Percentiles rank a stretch among this genome's conserved stretches.
phyloP scores from a whole-genome alignment of 768 basidiomycete species.

The Pluteus cervinus region DNA sequence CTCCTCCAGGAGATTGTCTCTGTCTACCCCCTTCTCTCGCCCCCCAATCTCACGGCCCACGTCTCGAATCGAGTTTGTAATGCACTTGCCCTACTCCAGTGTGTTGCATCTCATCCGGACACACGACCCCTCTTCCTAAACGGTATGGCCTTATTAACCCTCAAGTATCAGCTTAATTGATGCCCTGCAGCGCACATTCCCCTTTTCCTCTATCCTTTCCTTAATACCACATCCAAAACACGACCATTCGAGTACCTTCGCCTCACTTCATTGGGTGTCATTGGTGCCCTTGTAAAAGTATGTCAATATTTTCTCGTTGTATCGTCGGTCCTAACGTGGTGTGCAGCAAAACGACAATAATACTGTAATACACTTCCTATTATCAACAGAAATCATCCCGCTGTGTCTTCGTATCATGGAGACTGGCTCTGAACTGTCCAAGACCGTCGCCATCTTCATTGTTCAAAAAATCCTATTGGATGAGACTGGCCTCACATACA shows the following conservation, averaged over 20 bases:
- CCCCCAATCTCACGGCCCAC: slow-evolving; percentile 94
- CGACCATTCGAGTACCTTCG: slow-evolving; percentile 99
- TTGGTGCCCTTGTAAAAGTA: slow-evolving; percentile 97
- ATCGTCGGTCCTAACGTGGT: background rate
- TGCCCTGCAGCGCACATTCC: slow-evolving; percentile 87
- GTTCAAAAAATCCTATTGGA: slow-evolving; percentile 98
- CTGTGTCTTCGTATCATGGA: slow-evolving; percentile 99
- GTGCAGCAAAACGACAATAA: slow-evolving; percentile 97
- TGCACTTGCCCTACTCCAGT: slow-evolving; percentile 94
- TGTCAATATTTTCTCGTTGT: slow-evolving; percentile 9
- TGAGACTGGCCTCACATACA: slow-evolving; percentile 96
- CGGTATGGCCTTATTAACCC: slow-evolving; percentile 41
- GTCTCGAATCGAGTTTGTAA: slow-evolving; percentile 99
- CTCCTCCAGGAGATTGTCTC: slow-evolving; percentile 97
- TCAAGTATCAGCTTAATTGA: slow-evolving; percentile 31
- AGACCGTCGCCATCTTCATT: slow-evolving; percentile 99
- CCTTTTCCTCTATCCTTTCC: slow-evolving; percentile 96
- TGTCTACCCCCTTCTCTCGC: slow-evolving; percentile 93
- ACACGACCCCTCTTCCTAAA: slow-evolving; percentile 93
- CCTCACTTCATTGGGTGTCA: slow-evolving; percentile 98
- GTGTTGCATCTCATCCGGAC: slow-evolving; percentile 96
- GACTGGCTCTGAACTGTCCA: slow-evolving; percentile 95
- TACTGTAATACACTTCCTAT: slow-evolving; percentile 96
- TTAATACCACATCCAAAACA: slow-evolving; percentile 98
- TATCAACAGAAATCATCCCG: slow-evolving; percentile 99